Evolutionary conservation across 1,139 yeast genomes (phyloP), one percentile per base, ranked within the genome.

Genomic region (Magnusiomyces suaveolens): DNA sequence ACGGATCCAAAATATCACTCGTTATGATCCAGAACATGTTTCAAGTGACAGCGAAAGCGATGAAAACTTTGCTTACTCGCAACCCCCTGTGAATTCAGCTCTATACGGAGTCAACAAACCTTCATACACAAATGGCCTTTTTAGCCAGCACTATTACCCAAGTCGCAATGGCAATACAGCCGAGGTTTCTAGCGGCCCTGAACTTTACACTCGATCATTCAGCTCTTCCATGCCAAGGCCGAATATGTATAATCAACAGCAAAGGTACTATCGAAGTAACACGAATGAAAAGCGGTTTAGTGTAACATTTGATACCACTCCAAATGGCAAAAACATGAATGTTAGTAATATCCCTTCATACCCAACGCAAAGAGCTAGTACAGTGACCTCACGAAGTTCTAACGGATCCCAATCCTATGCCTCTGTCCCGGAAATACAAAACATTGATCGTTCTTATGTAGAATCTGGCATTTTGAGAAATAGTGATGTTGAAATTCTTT

Each of bases 1-100:
- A 23, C 33, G 54, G 21, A 54, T 54, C 26, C 56, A 52, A 25
- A 52, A 41, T 43, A 25, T 54, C 23, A 54, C 57, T 24, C 51
- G 52, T 21, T 54, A 54, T 21, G 57, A 54, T 8, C 57, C 57
- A 12, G 44, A 46, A 14, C 32, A 32, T 24, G 21, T 41, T 3
- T 23, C 54, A 6, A 52, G 53, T 33, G 54, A 51, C n/a, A 54
- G 52, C 26, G 57, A 52, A 4, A 44, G 33, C 23, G 51, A 50
- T 12, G 36, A 29, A 29, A 29, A 29, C 36, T 29, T 29, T 29
- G 36, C 36, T 8, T 29, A 29, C 36, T 12, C 36, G 6, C 36
- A 29, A 12, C 6, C 36, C 36, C 36, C 12, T 29, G 12, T 8
- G 6, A 29, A 8, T 12, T 29, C 12, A 29, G 12, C 12, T 6